Percentiles rank a stretch among this genome's conserved stretches.
Conservation (phyloP, 2,329 filamentous ascomycete genomes). For the Fusarium nanum region DNA sequence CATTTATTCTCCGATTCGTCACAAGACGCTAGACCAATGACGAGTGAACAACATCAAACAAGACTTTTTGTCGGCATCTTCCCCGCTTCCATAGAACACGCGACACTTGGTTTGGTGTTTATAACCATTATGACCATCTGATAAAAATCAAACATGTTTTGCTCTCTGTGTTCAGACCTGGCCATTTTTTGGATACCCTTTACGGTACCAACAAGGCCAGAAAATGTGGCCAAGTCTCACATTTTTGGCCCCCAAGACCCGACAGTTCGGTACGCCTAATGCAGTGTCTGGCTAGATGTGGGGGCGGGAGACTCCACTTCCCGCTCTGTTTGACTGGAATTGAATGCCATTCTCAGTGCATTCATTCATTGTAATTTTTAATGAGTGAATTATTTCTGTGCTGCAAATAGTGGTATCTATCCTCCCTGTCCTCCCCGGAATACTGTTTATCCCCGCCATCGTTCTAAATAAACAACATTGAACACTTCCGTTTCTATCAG, state of each 20-base stretch:
- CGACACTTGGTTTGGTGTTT: neutral
- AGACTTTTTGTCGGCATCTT: neutral
- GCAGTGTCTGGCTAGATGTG: conserved; percentile 7
- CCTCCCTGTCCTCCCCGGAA: neutral
- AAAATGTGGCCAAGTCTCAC: conserved; percentile 19
- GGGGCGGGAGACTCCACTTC: conserved; percentile 25
- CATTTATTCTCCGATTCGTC: conserved; percentile 14
- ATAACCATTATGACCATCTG: neutral
- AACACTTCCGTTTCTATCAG: neutral
- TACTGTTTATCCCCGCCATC: neutral
- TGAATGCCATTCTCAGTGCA: neutral
- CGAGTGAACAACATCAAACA: conserved; percentile 3
- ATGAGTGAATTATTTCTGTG: neutral
- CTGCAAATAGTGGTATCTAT: neutral
- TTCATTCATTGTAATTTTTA: neutral
- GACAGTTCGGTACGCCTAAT: conserved; percentile 24
- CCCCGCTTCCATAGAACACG: neutral
- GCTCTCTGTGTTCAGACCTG: neutral
- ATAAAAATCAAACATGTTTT: conserved; percentile 33
- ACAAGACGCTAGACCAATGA: neutral
- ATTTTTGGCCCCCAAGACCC: conserved; percentile 26
- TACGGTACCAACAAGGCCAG: conserved; percentile 10
- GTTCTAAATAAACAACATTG: neutral
- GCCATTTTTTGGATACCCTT: conserved; percentile 19
- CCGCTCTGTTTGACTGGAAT: neutral